These are phyloP conservation scores for Pholiota molesta DNA, from an alignment of 768 basidiomycete genomes.

Conservation along the genomic window DNA sequence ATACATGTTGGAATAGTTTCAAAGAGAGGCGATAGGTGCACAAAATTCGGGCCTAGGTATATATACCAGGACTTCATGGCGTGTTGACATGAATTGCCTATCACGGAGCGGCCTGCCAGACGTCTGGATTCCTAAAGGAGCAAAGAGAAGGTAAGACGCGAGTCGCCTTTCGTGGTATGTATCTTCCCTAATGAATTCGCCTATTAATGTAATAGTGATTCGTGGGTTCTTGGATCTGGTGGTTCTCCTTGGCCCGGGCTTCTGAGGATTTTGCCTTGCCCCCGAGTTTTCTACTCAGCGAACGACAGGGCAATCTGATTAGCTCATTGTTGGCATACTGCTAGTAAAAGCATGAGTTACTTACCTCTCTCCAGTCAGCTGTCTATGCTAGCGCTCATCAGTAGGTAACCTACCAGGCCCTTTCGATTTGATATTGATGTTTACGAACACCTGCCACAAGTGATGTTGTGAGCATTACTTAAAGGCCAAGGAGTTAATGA, in stretches of 20 bases:
- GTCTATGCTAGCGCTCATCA: not conserved
- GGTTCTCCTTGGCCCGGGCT: not conserved
- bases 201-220: constrained; percentile 9
- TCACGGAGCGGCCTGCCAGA: constrained; percentile 4
- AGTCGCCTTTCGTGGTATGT: constrained; percentile 9
- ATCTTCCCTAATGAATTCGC: constrained; percentile 12
- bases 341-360: not conserved
- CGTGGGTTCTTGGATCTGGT: constrained; percentile 8
- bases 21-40: not conserved
- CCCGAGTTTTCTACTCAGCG: not conserved
- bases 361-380: not conserved
- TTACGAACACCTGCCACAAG: not conserved
- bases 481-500: not conserved
- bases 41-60: constrained; percentile 9
- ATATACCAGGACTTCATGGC: constrained; percentile 10
- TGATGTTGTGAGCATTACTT: not conserved
- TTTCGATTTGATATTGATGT: too few species aligned
- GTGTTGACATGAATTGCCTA: constrained; percentile 8
- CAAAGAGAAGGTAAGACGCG: constrained; percentile 2
- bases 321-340: not conserved
- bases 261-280: not conserved
- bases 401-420: too few species aligned
- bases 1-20: not conserved
- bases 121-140: constrained; percentile 3
- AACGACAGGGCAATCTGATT: not conserved